Evolutionary conservation across 352 stramenopile species (phyloP).

Genomic region (Phytophthora brassicae): DNA sequence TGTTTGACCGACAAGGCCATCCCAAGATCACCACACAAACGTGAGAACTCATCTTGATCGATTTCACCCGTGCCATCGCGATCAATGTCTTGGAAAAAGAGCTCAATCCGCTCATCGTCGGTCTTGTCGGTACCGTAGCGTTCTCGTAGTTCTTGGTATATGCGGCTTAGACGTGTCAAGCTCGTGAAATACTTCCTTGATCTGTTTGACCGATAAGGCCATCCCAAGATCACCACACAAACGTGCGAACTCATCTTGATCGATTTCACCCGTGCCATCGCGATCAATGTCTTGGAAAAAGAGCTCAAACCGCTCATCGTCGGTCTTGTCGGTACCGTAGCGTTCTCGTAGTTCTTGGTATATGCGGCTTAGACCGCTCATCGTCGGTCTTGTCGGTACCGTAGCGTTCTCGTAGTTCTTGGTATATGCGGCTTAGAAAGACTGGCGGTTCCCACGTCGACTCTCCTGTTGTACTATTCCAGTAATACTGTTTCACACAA

Average conservation of each 20-base stretch:
- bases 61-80: constrained; percentile 59
- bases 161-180: no score
- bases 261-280: constrained; percentile 59
- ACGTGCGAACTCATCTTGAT: constrained; percentile 62
- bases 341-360: constrained; percentile 54
- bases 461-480: constrained; percentile 65
- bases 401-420: constrained; percentile 58
- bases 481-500: constrained; percentile 56
- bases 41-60: constrained; percentile 64
- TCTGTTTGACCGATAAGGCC: constrained; percentile 57
- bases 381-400: constrained; percentile 49
- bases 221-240: constrained; percentile 73
- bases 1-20: constrained; percentile 64
- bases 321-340: constrained; percentile 50
- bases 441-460: constrained; percentile 62
- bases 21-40: constrained; percentile 63
- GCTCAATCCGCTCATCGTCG: constrained; percentile 60
- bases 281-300: constrained; percentile 69
- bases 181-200: constrained; percentile 55
- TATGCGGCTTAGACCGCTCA: constrained; percentile 56
- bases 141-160: constrained; percentile 53
- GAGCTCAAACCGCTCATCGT: constrained; percentile 63
- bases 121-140: constrained; percentile 54
- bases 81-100: constrained; percentile 71
- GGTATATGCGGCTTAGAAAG: constrained; percentile 55